Percentiles rank a stretch among this genome's conserved stretches.
phyloP scores from a whole-genome alignment of 106 monocot species.

The Dioscorea dumetorum region DNA sequence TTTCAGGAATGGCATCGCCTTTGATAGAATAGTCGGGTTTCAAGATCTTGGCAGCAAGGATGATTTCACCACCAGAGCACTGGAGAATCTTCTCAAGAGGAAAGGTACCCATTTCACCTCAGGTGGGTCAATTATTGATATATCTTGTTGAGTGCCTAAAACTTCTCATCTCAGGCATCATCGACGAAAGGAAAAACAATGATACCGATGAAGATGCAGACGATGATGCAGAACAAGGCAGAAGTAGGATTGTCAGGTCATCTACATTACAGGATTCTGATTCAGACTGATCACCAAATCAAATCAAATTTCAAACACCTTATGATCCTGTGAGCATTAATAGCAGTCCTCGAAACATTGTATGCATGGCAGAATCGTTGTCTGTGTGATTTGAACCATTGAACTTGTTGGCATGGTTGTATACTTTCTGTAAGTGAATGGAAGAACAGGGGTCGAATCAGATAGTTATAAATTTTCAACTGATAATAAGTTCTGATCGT shows the following conservation, averaged over 20 bases:
- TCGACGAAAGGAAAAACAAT: conserved; percentile 38
- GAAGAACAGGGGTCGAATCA: too few relatives aligned
- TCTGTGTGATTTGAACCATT: too few relatives aligned
- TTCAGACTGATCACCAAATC: conserved; percentile 55
- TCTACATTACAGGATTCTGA: conserved; percentile 59
- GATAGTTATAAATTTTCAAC: too few relatives aligned
- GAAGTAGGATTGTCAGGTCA: conserved; percentile 44
- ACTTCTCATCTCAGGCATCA: conserved; percentile 48
- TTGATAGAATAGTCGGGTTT: conserved; percentile 83
- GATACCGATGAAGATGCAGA: conserved; percentile 35
- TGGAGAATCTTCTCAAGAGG: conserved; percentile 74
- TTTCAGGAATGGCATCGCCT: conserved; percentile 73
- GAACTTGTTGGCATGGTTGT: too few relatives aligned
- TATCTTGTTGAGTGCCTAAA: neutral
- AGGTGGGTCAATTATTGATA: neutral
- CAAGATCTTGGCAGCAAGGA: conserved; percentile 85
- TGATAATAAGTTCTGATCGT: too few relatives aligned
- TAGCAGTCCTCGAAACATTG: too few relatives aligned
- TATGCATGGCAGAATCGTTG: too few relatives aligned
- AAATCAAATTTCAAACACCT: neutral
- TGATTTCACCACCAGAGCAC: conserved; percentile 73
- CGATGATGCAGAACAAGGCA: conserved; percentile 2
- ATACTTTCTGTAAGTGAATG: too few relatives aligned
- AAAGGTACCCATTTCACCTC: conserved; percentile 42
- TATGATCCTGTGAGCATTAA: too few relatives aligned